Evolutionary conservation across 1,139 yeast genomes (phyloP).

Genomic region (Debaryomyces fabryi): DNA sequence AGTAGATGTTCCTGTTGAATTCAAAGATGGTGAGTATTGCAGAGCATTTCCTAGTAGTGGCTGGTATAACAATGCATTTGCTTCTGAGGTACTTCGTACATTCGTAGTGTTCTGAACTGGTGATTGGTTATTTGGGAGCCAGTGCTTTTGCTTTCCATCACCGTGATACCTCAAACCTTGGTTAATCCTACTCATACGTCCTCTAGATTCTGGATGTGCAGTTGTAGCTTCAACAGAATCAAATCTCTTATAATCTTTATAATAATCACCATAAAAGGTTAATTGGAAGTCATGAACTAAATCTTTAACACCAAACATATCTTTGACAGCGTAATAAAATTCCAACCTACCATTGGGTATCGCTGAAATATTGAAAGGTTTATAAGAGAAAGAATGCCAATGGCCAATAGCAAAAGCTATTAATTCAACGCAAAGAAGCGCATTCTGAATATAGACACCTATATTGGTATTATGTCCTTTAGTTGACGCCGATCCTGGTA

Average conservation of each 20-base stretch:
- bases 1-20: constrained; percentile 38
- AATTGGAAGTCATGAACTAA: constrained; percentile 72
- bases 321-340: constrained; percentile 66
- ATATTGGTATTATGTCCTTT: constrained; percentile 40
- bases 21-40: constrained; percentile 28
- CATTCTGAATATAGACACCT: constrained; percentile 71
- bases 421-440: constrained; percentile 80
- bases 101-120: constrained; percentile 17
- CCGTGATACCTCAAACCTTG: constrained; percentile 82
- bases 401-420: constrained; percentile 87
- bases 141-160: constrained; percentile 80
- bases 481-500: constrained; percentile 36
- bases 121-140: constrained; percentile 59
- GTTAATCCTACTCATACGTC: constrained; percentile 71
- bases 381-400: constrained; percentile 80
- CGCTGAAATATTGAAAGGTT: constrained; percentile 62
- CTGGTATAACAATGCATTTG: constrained; percentile 24
- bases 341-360: constrained; percentile 72
- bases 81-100: constrained; percentile 33
- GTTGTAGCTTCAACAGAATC: constrained; percentile 75
- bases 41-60: background rate
- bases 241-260: constrained; percentile 76
- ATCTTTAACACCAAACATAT: constrained; percentile 76
- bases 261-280: constrained; percentile 74
- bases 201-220: constrained; percentile 67